Conservation (phyloP, 345 rosid genomes). For the Fremontodendron californicum region DNA sequence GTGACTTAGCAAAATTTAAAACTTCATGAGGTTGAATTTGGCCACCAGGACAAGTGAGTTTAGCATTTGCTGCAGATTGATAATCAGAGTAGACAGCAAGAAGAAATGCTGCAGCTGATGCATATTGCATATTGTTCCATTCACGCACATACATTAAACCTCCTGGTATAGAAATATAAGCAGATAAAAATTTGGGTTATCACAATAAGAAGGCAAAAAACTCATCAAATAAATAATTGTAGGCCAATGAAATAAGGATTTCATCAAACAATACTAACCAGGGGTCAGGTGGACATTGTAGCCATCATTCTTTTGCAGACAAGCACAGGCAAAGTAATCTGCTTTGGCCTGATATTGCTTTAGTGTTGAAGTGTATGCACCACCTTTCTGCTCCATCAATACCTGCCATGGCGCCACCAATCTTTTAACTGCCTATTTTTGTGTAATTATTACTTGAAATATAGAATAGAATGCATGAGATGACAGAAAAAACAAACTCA, state of each 20-base stretch:
- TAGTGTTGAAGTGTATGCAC: constrained; percentile 37
- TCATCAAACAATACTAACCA: constrained; percentile 32
- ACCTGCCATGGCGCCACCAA: constrained; percentile 32
- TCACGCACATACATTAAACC: constrained; percentile 68
- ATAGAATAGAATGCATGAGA: background rate
- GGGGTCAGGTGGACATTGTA: constrained; percentile 56
- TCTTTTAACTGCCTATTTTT: background rate
- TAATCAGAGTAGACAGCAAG: constrained; percentile 60
- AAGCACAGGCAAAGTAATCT: constrained; percentile 73
- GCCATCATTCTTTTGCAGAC: constrained; percentile 72
- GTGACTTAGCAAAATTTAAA: constrained; percentile 61
- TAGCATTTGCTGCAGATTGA: constrained; percentile 55
- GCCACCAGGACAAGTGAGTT: constrained; percentile 60
- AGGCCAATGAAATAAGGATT: background rate
- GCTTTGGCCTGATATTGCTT: constrained; percentile 73
- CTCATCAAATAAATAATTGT: background rate
- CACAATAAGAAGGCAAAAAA: background rate
- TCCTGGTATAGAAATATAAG: constrained; percentile 32
- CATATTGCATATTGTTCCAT: constrained; percentile 89
- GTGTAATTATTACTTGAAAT: background rate
- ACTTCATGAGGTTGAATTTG: constrained; percentile 52
- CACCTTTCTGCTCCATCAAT: constrained; percentile 51
- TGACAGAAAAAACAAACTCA: background rate
- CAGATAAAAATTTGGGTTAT: background rate
- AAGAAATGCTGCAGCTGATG: constrained; percentile 70